phyloP scores from a whole-genome alignment of 2,329 filamentous ascomycete genomes.

The Fusarium pseudograminearum region DNA sequence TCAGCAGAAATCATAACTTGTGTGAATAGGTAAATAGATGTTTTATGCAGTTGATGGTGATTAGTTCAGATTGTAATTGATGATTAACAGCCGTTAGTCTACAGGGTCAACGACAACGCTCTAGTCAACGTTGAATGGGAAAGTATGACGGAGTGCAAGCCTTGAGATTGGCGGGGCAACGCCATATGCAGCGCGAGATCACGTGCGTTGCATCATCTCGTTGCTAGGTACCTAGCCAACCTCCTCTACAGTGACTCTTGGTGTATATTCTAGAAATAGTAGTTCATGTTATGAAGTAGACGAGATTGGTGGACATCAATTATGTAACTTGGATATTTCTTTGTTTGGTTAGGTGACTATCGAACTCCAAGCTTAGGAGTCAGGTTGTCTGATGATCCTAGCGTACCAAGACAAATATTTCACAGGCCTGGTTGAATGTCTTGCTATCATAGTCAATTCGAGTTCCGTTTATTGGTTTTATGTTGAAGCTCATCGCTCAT shows the following conservation, averaged over 20 bases:
- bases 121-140: conserved; percentile 1
- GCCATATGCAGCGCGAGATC: conserved; percentile 60
- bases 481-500: neutral
- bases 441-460: neutral
- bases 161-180: conserved; percentile 66
- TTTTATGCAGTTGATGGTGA: conserved; percentile 16
- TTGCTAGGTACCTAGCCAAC: neutral
- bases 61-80: neutral
- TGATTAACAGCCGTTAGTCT: neutral
- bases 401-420: neutral
- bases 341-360: neutral
- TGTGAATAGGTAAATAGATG: neutral
- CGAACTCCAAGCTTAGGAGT: neutral
- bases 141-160: conserved; percentile 41
- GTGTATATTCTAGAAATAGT: neutral
- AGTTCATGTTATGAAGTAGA: neutral
- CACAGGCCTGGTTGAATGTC: neutral
- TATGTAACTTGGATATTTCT: neutral
- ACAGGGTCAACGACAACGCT: conserved; percentile 28
- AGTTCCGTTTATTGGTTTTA: neutral
- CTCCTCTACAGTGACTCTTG: neutral
- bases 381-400: neutral
- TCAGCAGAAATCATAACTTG: neutral
- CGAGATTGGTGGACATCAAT: neutral
- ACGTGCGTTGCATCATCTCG: conserved; percentile 56